Evolutionary conservation across 768 basidiomycete genomes (phyloP), one percentile per base, ranked within the genome.

Genomic region (Boletus sensibilis): DNA sequence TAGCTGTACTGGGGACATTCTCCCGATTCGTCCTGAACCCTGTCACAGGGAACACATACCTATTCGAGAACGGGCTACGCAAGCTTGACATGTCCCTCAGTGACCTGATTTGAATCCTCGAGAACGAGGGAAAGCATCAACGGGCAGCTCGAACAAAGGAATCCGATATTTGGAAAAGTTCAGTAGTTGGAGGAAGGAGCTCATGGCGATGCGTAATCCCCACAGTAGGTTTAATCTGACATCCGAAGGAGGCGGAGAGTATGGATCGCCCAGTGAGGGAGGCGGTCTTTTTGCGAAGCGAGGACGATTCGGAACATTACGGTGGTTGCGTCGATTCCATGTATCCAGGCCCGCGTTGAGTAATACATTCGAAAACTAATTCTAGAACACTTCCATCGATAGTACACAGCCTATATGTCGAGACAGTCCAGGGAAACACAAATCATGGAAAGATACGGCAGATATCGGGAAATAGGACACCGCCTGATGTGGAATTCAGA

Each of bases 41-140:
- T 25, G 70, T 70, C 42, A 68, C 78, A 12, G 78, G 79, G 20
- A 84, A 82, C 58, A 78, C 81, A 1, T 81, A 73, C 59, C 70
- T 80, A 5, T 76, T 82, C 67, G 66, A 74, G 31, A 68, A 68
- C 31, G 75, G 76, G 4, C 64, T 83, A 31, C 61, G 72, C 43
- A 78, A 77, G 44, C 72, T 82, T 39, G 80, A 81, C 57, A 1
- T 27, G 62, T 73, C 78, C 4, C 68, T 82, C 48, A 61, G 66
- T 12, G 75, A 80, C 18, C 69, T 79, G 39, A 79, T 82, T 40
- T 55, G 64, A 1, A 74, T 77, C 23, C 68, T 84, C 12, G 74
- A 79, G 62, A 69, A 71, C 31, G 80, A 84, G 62, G 74, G n/a
- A n/a, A 75, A 56, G 62, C 52, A 20, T 68, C 72, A 5, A 69